Conservation (phyloP, 1,139 yeast species). For the Geotrichum klebahnii region DNA sequence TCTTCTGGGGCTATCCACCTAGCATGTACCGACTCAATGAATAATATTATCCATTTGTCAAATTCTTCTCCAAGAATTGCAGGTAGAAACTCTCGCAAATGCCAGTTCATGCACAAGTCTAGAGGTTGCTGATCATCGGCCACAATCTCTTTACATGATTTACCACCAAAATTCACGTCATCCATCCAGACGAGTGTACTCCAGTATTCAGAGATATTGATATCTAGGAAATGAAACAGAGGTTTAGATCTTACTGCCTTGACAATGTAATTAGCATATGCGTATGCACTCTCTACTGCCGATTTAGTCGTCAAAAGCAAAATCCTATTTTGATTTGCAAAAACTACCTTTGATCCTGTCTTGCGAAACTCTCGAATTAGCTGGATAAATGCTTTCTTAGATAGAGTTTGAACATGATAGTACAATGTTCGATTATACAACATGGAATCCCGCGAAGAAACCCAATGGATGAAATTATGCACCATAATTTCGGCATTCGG, state of each 20-base stretch:
- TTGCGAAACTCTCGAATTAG: conserved; percentile 73
- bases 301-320: conserved; percentile 70
- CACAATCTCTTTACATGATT: conserved; percentile 50
- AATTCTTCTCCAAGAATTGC: conserved; percentile 72
- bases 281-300: conserved; percentile 82
- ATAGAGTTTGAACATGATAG: conserved; percentile 81
- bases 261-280: conserved; percentile 83
- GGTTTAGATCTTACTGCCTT: conserved; percentile 79
- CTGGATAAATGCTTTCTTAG: conserved; percentile 79
- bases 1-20: conserved; percentile 45
- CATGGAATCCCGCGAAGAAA: conserved; percentile 65
- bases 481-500: conserved; percentile 80
- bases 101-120: conserved; percentile 72
- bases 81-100: conserved; percentile 71
- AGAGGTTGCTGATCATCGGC: conserved; percentile 54
- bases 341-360: conserved; percentile 73
- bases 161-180: conserved; percentile 79
- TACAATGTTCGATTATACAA: conserved; percentile 76
- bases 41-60: conserved; percentile 78
- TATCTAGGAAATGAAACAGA: conserved; percentile 74
- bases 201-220: conserved; percentile 78
- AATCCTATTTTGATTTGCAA: conserved; percentile 74
- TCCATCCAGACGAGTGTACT: conserved; percentile 94
- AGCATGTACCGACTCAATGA: conserved; percentile 65
- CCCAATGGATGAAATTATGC: conserved; percentile 83